Evolutionary conservation across 2,329 filamentous ascomycete genomes (phyloP), one percentile per base, ranked within the genome.

Genomic region (Fusarium buxicola): DNA sequence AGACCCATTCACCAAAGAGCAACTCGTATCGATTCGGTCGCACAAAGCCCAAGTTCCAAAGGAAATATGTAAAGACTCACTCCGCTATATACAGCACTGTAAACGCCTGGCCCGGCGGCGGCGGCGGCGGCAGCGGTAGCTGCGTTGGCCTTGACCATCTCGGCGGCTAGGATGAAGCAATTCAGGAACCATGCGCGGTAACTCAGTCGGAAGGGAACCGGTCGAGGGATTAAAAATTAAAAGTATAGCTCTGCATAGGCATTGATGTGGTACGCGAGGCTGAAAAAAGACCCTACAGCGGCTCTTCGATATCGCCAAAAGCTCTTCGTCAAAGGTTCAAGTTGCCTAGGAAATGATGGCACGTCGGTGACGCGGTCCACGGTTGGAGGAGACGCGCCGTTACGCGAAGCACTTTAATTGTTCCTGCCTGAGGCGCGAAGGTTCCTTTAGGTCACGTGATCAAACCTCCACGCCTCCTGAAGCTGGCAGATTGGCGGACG

Each of bases 51-150:
- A 38, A 6, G 21, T 21, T 21, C 21, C 21, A 6, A 21, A 21
- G 6, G 21, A 21, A 21, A 21, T 21, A 21, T 21, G 21, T 6
- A 25, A 53, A 38, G 65, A 82, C 85, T 78, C 79, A 89, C 87
- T 75, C 87, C 87, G 76, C 87, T 89, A 73, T 89, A 90, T 16
- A 87, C 89, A 63, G 87, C 87, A 76, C 86, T 88, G 77, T 89
- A 90, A 58, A 90, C 83, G 72, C 85, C 84, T 24, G 81, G 77
- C 34, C 75, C 74, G 63, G 71, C 67, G 64, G 68, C 67, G 59
- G 68, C 53, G 52, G 64, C 57, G 56, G 70, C 69, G 66, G 68
- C 66, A 35, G 51, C 63, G 41, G 56, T 51, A 38, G 68, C 69
- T 39, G 72, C 71, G 63, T 65, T 71, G 67, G 72, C 77, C 72